Conservation (phyloP, 306 rosid species). For the Hylodesmum podocarpum region DNA sequence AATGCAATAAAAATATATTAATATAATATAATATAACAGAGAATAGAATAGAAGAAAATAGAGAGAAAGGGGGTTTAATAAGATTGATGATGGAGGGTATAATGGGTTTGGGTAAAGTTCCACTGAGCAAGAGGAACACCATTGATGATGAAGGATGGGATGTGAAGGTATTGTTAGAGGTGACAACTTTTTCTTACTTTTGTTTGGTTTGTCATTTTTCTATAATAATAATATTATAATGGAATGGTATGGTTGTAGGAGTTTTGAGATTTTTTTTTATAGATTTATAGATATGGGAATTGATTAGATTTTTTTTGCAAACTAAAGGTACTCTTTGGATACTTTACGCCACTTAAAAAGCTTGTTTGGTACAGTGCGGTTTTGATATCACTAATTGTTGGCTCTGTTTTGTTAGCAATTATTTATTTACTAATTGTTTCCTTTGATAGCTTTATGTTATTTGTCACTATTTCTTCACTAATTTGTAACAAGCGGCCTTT, state of each 20-base stretch:
- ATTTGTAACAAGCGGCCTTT: too few relatives aligned
- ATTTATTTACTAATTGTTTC: too few relatives aligned
- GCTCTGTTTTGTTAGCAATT: too few relatives aligned
- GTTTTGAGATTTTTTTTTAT: not conserved
- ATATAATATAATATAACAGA: not conserved
- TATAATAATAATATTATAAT: not conserved
- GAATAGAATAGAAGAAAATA: not conserved
- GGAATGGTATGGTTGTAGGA: not conserved
- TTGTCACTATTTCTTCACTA: too few relatives aligned
- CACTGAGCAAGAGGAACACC: constrained; percentile 52
- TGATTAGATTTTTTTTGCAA: not conserved
- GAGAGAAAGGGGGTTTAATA: not conserved
- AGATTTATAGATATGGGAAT: not conserved
- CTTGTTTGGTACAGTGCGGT: too few relatives aligned
- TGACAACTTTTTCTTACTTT: constrained; percentile 28
- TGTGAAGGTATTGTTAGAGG: constrained; percentile 35
- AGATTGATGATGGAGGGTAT: constrained; percentile 28
- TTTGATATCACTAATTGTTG: too few relatives aligned
- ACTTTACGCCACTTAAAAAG: too few relatives aligned
- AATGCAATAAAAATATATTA: not conserved
- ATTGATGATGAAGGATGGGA: constrained; percentile 18
- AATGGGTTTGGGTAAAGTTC: constrained; percentile 89
- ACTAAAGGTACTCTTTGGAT: too few relatives aligned
- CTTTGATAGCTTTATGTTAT: too few relatives aligned
- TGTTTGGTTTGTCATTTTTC: constrained; percentile 33